Evolutionary conservation across 345 rosid genomes (phyloP), one percentile per base, ranked within the genome.

Genomic region (Clausena lansium): DNA sequence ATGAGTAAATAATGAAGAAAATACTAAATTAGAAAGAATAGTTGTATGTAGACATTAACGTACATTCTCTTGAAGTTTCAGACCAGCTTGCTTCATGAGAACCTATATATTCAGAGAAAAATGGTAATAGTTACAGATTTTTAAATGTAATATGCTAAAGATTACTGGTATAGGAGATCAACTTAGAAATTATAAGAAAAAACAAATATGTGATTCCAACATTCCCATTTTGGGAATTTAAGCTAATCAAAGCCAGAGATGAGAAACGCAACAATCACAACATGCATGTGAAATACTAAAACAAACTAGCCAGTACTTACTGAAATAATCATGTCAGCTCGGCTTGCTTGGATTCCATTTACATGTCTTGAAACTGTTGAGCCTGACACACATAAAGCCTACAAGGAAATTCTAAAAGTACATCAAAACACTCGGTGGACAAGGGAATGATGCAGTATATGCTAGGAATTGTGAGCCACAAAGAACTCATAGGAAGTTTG

Each of bases 51-150:
- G 58, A 79, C 1, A 33, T n/a, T 2, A 25, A 82, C 95, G 86
- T 88, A 95, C 99, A 86, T 88, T 87, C 78, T 91, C 93, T 84
- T 91, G 96, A 73, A 95, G 92, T 88, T 88, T 86, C 77, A 93
- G 88, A 80, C 98, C 96, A 81, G 96, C 98, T 89, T 95, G 99
- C 97, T 95, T 93, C 79, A 85, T 87, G 66, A 93, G 91, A 84
- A 95, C 99, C 99, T 95, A 78, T 47, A 67, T 68, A 39, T 71
- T 70, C 77, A 76, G 41, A 76, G 17, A 64, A 8, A 59, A 32
- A 30, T 50, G 15, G 52, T 50, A 5, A 64, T n/a, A 45, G 0
- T 24, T 52, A 35, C 19, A 65, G 71, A 35, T 20, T 22, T 52
- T 32, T 30, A 45, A 19, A 74, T 74, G 60, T 5, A 63, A 30